These are phyloP conservation scores for Camelina neglecta DNA, from an alignment of 345 rosid genomes.

Conservation along the genomic window DNA sequence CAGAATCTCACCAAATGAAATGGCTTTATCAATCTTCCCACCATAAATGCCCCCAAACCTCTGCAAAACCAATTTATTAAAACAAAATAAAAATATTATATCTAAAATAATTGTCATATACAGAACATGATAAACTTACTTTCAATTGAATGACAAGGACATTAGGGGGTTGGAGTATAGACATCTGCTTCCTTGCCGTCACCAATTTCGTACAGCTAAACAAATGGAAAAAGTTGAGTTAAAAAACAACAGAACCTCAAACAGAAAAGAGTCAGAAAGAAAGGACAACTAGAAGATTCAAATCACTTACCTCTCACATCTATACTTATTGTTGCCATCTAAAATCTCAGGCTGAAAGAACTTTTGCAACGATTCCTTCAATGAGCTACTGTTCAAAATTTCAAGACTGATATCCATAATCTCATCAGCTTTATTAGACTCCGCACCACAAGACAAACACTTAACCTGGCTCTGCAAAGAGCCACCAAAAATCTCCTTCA, in stretches of 20 bases:
- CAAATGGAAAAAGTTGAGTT: slow-evolving; percentile 41
- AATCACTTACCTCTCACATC: slow-evolving; percentile 74
- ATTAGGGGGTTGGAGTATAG: slow-evolving; percentile 85
- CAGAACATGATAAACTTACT: slow-evolving; percentile 50
- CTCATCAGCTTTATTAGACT: slow-evolving; percentile 94
- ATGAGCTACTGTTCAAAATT: slow-evolving; percentile 64
- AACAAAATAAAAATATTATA: slow-evolving; percentile 3
- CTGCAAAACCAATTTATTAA: slow-evolving; percentile 47
- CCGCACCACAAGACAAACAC: slow-evolving; percentile 82
- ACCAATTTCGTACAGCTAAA: slow-evolving; percentile 95
- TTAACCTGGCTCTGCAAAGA: slow-evolving; percentile 95
- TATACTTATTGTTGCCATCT: slow-evolving; percentile 95
- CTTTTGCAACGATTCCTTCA: slow-evolving; percentile 82
- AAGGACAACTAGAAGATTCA: background rate
- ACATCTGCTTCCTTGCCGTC: slow-evolving; percentile 96
- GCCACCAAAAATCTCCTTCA: slow-evolving; percentile 95
- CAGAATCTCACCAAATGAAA: slow-evolving; percentile 80
- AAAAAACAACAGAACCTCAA: background rate
- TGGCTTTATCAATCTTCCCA: slow-evolving; percentile 80
- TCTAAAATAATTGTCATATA: slow-evolving; percentile 1
- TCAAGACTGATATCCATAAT: slow-evolving; percentile 98
- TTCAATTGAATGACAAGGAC: slow-evolving; percentile 92
- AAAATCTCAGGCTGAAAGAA: slow-evolving; percentile 89
- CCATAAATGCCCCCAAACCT: slow-evolving; percentile 91
- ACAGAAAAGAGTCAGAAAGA: slow-evolving; percentile 8